These are phyloP conservation scores for Tillandsia fasciculata DNA, from an alignment of 176 grass and related monocot genomes.

Conservation along the genomic window DNA sequence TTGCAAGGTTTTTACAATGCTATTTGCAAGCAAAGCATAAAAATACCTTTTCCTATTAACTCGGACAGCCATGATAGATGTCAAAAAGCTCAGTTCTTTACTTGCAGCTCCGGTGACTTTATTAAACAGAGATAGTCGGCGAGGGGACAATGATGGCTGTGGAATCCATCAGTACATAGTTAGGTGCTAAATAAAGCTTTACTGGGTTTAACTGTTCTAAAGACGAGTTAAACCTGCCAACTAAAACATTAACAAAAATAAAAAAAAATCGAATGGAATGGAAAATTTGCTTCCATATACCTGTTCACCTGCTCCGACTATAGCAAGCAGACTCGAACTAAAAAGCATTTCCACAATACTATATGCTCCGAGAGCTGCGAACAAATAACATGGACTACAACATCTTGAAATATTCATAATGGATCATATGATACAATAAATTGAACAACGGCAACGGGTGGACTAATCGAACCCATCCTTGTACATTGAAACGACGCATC, in stretches of 20 bases:
- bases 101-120: slow-evolving; percentile 22
- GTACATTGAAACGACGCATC: too few species aligned
- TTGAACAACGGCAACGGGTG: background rate
- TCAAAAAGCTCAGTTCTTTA: slow-evolving; percentile 78
- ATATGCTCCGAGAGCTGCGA: slow-evolving; percentile 64
- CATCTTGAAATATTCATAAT: background rate
- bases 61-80: slow-evolving; percentile 76
- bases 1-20: background rate
- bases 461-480: too few species aligned
- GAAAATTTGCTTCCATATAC: slow-evolving; percentile 14
- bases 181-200: slow-evolving; percentile 7
- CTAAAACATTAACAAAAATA: background rate
- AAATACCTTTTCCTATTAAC: slow-evolving; percentile 63
- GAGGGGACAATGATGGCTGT: slow-evolving; percentile 75
- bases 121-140: slow-evolving; percentile 76
- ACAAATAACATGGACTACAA: slow-evolving; percentile 1
- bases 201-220: background rate
- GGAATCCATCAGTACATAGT: slow-evolving; percentile 13
- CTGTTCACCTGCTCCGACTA: slow-evolving; percentile 84
- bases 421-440: background rate
- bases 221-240: background rate
- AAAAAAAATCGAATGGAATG: background rate
- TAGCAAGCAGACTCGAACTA: slow-evolving; percentile 64
- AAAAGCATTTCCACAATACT: slow-evolving; percentile 83
- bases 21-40: background rate